These are phyloP conservation scores for Pulveroboletus frians DNA, from an alignment of 768 basidiomycete species.

Conservation along the genomic window DNA sequence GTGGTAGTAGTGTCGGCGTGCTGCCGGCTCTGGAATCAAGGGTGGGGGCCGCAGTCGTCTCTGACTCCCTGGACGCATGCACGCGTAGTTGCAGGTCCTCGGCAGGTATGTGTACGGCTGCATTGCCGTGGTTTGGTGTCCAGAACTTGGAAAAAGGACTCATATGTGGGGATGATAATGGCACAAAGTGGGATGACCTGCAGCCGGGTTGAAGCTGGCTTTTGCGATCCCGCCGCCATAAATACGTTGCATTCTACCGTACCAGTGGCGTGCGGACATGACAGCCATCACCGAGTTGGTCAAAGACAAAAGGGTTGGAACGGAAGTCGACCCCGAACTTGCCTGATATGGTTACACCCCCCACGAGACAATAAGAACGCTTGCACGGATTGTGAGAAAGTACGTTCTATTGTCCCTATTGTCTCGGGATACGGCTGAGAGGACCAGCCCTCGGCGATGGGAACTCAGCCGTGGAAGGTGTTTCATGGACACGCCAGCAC, in stretches of 20 bases:
- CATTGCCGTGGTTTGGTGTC: not conserved
- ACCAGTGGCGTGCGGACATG: constrained; percentile 6
- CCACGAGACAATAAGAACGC: constrained; percentile 25
- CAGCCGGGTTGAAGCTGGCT: constrained; percentile 4
- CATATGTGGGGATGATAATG: constrained; percentile 7
- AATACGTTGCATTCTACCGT: constrained; percentile 18
- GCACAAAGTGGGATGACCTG: constrained; percentile 7
- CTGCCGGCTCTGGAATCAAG: constrained; percentile 12
- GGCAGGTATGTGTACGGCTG: constrained; percentile 7
- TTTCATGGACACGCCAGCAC: not conserved
- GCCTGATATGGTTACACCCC: constrained; percentile 2
- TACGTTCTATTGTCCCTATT: constrained; percentile 26
- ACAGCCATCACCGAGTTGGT: constrained; percentile 17
- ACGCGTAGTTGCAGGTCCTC: constrained; percentile 18
- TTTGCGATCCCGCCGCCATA: constrained; percentile 11
- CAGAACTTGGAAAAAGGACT: constrained; percentile 11
- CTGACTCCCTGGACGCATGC: constrained; percentile 24
- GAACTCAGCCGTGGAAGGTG: not conserved
- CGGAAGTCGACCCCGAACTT: constrained; percentile 5
- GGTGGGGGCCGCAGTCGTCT: constrained; percentile 12
- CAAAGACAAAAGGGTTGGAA: constrained; percentile 27
- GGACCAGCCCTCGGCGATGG: constrained; percentile 3
- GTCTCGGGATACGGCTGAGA: constrained; percentile 6
- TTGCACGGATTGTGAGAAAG: constrained; percentile 1
- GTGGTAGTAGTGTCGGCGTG: constrained; percentile 19